Base-by-base conservation (phyloP, 805 yeast species). In the Pichia sporocuriosa region DNA sequence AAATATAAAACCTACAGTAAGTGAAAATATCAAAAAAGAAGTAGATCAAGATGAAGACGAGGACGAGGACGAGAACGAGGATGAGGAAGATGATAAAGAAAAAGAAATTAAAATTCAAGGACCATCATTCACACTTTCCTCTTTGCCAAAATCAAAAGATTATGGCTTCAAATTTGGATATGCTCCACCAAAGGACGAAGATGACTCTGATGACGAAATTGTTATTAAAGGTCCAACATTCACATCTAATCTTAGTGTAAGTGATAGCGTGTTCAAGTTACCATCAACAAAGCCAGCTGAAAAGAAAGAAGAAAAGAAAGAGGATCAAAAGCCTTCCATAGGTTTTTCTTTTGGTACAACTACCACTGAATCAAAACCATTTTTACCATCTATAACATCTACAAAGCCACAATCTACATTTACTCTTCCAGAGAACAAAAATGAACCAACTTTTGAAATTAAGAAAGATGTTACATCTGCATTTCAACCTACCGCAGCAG, bases 171-270 rank as follows among this genome's bases (percentile, higher is more conserved):
- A 68, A 23, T 69, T 77, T 43, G 68, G 67, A 15, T 44, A 53
- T 20, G 62, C 51, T 19, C 63, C 66, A 4, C 57, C 59, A 22
- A 56, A 56, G 16, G 62, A 57, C 31, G 57, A 46, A 13, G 52
- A 72, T 39, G 80, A 75, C 34, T 68, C 75, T 1, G 84, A 78
- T 26, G 77, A 78, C 17, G 84, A 78, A 28, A 61, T 79, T 21
- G 81, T 79, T 55, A 72, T 82, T 23, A 75, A 84, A 58, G 94
- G 94, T 1, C 94, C 95, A 17, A 61, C 68, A 12, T 85, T 85
- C 57, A 70, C 69, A 8, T 48, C 75, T 24, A 58, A 56, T 13
- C 53, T 65, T 3, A 50, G 48, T 23, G 67, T 71, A 23, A 48
- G 53, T 17, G 59, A 55, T 33, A 46, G 61, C 31, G 62, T 51